Conservation (phyloP, 257 asterid species). For the Fraxinus quadrangulata region DNA sequence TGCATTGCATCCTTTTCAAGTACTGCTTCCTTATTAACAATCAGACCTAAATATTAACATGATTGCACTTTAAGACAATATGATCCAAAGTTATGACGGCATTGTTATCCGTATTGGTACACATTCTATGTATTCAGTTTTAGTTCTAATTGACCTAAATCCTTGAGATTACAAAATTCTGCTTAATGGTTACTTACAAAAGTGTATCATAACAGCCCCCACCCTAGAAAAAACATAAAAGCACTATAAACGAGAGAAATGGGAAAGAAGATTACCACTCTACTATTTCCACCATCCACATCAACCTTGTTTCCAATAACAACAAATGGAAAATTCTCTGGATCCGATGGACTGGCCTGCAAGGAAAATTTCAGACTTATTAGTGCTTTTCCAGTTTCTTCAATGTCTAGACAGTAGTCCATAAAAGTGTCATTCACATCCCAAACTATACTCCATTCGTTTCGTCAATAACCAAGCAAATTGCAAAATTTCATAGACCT, state of each 20-base stretch:
- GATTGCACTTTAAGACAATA: neutral
- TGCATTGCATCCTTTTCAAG: neutral
- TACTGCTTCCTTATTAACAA: neutral
- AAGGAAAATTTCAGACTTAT: constrained; percentile 23
- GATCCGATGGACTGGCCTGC: constrained; percentile 99
- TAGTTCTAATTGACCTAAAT: neutral
- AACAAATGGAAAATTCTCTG: constrained; percentile 95
- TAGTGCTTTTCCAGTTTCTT: neutral
- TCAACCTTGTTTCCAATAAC: constrained; percentile 97
- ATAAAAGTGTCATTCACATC: neutral
- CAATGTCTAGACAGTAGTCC: constrained; percentile 20
- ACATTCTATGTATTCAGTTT: neutral
- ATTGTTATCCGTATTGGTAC: too few relatives aligned
- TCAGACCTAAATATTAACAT: neutral
- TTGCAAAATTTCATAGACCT: too few relatives aligned
- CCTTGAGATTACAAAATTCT: neutral
- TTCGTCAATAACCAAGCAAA: too few relatives aligned
- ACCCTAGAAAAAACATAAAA: neutral
- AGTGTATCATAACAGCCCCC: neutral
- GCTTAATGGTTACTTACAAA: neutral
- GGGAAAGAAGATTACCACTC: constrained; percentile 63
- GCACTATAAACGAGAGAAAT: neutral
- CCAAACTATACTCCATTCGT: too few relatives aligned
- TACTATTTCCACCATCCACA: constrained; percentile 92
- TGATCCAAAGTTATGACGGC: neutral